phyloP scores from a whole-genome alignment of 306 rosid genomes.

The Lablab purpureus region DNA sequence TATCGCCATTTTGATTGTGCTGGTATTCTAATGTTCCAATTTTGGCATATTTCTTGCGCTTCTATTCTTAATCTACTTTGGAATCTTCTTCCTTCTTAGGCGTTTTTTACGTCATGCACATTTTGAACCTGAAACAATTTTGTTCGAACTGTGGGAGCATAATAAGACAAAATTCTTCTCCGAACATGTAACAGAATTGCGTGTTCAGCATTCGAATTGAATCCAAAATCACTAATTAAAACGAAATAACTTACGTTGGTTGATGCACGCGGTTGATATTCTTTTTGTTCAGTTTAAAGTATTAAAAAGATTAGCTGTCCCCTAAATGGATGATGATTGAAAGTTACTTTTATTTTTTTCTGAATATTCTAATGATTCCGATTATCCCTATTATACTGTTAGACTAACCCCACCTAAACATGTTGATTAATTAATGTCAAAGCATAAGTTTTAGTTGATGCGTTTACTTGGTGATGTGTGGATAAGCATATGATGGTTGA shows the following conservation, averaged over 20 bases:
- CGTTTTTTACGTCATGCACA: no score
- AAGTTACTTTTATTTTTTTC: background rate
- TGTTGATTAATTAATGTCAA: background rate
- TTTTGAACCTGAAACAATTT: no score
- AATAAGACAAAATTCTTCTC: no score
- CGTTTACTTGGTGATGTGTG: background rate
- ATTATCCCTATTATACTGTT: background rate
- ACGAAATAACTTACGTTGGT: no score
- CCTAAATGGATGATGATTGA: background rate
- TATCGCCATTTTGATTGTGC: constrained; percentile 96
- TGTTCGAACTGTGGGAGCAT: no score
- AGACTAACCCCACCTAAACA: background rate
- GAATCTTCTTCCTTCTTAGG: background rate
- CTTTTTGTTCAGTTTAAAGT: background rate
- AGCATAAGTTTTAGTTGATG: background rate
- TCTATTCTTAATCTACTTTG: background rate
- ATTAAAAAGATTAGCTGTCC: background rate
- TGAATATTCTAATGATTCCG: background rate
- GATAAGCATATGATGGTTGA: constrained; percentile 29
- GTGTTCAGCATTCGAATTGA: background rate
- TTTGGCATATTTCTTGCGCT: background rate
- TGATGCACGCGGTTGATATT: background rate
- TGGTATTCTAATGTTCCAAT: constrained; percentile 52
- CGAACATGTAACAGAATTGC: background rate
- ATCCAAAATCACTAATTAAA: no score